phyloP scores from a whole-genome alignment of 257 asterid species.

The Gentiana macrophylla region DNA sequence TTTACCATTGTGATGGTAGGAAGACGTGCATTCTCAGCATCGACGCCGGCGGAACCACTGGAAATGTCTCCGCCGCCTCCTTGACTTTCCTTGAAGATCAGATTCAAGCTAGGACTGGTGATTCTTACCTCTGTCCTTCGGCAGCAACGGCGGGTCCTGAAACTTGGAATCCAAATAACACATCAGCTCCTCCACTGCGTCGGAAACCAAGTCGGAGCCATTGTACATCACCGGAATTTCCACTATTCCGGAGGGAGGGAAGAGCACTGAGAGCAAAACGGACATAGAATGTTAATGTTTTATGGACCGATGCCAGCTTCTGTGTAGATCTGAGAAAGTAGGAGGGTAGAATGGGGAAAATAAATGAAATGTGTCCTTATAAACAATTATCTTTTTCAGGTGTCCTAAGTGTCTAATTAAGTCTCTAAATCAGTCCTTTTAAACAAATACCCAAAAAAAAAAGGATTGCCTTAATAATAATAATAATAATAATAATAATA shows the following conservation, averaged over 20 bases:
- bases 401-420: too few relatives aligned
- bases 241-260: conserved; percentile 47
- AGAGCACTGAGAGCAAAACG: conserved; percentile 60
- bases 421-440: too few relatives aligned
- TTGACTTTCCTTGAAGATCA: too few relatives aligned
- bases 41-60: conserved; percentile 75
- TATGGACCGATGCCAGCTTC: conserved; percentile 18
- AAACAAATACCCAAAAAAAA: too few relatives aligned
- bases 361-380: too few relatives aligned
- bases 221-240: conserved; percentile 52
- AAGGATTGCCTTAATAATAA: too few relatives aligned
- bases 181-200: conserved; percentile 58
- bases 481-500: too few relatives aligned
- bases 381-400: too few relatives aligned
- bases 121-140: conserved; percentile 6
- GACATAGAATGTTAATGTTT: conserved; percentile 57
- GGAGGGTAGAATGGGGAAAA: too few relatives aligned
- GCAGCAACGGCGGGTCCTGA: conserved; percentile 60
- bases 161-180: conserved; percentile 66
- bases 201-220: conserved; percentile 63
- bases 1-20: too few relatives aligned
- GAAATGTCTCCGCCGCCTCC: conserved; percentile 4
- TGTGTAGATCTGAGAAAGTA: too few relatives aligned
- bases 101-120: too few relatives aligned
- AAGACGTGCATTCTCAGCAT: conserved; percentile 57